Evolutionary conservation across 768 basidiomycete genomes (phyloP).

Genomic region (Podaxis sp.): DNA sequence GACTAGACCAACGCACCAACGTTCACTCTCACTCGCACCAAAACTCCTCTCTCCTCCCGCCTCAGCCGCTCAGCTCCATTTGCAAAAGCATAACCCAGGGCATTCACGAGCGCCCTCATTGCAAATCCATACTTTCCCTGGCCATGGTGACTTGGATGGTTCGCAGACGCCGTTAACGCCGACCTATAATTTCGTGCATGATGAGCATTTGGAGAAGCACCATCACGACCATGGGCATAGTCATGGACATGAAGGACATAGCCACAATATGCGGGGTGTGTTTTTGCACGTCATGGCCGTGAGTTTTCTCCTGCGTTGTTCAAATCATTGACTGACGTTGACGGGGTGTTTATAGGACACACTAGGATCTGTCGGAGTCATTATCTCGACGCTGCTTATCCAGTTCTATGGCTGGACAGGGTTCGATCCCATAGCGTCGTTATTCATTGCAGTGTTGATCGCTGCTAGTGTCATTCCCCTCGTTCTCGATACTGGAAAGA

Average conservation of each 20-base stretch:
- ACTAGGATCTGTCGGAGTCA: slow-evolving; percentile 95
- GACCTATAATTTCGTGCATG: slow-evolving; percentile 51
- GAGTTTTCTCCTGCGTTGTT: slow-evolving; percentile 24
- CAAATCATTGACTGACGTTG: not conserved
- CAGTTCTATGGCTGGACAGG: slow-evolving; percentile 98
- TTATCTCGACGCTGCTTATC: slow-evolving; percentile 93
- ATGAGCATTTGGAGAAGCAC: slow-evolving; percentile 44
- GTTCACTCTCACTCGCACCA: slow-evolving; percentile 19
- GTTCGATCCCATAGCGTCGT: slow-evolving; percentile 95
- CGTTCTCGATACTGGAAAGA: slow-evolving; percentile 88
- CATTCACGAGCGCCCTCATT: slow-evolving; percentile 24
- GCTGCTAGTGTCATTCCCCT: slow-evolving; percentile 95
- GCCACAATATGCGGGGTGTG: slow-evolving; percentile 99
- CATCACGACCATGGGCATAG: not conserved
- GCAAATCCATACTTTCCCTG: slow-evolving; percentile 28
- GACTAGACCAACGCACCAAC: slow-evolving; percentile 20
- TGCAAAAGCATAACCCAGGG: slow-evolving; percentile 15
- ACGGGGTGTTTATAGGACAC: slow-evolving; percentile 61
- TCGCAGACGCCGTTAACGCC: slow-evolving; percentile 62
- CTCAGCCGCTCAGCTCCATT: slow-evolving; percentile 10
- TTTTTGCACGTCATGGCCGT: slow-evolving; percentile 97
- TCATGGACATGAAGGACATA: slow-evolving; percentile 71
- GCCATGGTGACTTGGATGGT: slow-evolving; percentile 25
- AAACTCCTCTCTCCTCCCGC: slow-evolving; percentile 13
- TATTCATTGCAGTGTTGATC: slow-evolving; percentile 95